A percentile compares a stretch with the other conserved stretches of the same genome.
Evolutionary conservation across 768 basidiomycete genomes (phyloP).

Genomic region (Mycena filopes): DNA sequence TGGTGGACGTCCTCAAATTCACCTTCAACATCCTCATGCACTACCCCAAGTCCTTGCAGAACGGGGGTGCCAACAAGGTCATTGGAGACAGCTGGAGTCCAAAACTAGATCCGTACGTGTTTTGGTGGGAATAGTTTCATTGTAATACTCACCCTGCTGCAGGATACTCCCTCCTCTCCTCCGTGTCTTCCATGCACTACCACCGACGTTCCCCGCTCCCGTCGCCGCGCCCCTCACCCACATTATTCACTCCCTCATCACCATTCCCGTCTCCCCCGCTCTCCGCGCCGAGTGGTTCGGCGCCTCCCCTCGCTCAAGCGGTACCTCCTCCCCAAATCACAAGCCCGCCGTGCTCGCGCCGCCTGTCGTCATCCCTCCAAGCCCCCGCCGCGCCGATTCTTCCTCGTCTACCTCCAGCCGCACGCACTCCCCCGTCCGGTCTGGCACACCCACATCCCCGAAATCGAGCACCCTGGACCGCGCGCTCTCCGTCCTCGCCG

Average conservation of each 20-base stretch:
- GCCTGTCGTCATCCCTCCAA: conserved; percentile 50
- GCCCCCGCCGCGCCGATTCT: conserved; percentile 43
- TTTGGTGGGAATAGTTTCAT: too few relatives aligned
- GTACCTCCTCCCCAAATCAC: conserved; percentile 45
- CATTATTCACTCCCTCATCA: conserved; percentile 83
- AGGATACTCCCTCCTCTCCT: conserved; percentile 81
- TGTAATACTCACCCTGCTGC: too few relatives aligned
- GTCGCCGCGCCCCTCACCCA: conserved; percentile 82
- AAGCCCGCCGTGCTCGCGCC: conserved; percentile 43
- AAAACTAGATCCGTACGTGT: conserved; percentile 73
- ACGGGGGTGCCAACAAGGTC: conserved; percentile 52
- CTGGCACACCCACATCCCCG: conserved; percentile 41
- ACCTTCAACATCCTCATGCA: conserved; percentile 83
- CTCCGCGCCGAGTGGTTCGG: conserved; percentile 75
- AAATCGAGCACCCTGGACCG: conserved; percentile 65
- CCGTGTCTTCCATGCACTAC: conserved; percentile 73
- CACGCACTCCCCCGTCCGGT: conserved; percentile 51
- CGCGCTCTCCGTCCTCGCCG: conserved; percentile 64
- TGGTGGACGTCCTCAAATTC: conserved; percentile 87
- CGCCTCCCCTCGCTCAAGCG: conserved; percentile 37
- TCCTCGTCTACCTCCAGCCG: conserved; percentile 47
- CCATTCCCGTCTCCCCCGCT: conserved; percentile 72
- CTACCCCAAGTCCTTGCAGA: conserved; percentile 75
- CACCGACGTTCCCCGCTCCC: conserved; percentile 69
- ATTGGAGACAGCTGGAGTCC: conserved; percentile 83